phyloP scores from a whole-genome alignment of 306 rosid genomes.

The Dicorynia guianensis region DNA sequence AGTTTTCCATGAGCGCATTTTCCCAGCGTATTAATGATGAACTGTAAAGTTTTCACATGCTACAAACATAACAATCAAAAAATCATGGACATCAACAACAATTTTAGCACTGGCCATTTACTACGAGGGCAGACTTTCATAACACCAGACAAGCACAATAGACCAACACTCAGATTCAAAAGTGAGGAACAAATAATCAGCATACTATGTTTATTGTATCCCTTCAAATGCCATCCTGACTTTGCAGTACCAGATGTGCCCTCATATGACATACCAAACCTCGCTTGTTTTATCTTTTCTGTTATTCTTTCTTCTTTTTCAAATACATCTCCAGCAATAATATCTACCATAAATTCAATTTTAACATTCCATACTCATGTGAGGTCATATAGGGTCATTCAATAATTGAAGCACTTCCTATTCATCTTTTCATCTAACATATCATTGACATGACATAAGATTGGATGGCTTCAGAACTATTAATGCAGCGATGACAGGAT shows the following conservation, averaged over 20 bases:
- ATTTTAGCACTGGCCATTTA: background rate
- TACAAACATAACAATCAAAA: background rate
- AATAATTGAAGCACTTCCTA: background rate
- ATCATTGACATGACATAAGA: conserved; percentile 19
- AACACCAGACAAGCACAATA: background rate
- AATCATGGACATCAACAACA: too few relatives aligned
- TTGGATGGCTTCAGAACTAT: too few relatives aligned
- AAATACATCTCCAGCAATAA: conserved; percentile 17
- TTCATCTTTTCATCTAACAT: conserved; percentile 35
- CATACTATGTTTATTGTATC: conserved; percentile 14
- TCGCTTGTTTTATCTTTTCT: background rate
- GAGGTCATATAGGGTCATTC: background rate
- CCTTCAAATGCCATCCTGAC: conserved; percentile 11
- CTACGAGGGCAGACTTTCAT: background rate
- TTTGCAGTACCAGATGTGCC: conserved; percentile 14
- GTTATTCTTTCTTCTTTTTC: background rate
- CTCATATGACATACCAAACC: conserved; percentile 23
- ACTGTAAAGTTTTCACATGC: background rate
- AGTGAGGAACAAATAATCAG: conserved; percentile 6
- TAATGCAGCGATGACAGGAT: too few relatives aligned
- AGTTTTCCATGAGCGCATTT: background rate
- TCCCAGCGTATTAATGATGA: background rate
- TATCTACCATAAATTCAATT: conserved; percentile 25
- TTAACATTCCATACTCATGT: conserved; percentile 27
- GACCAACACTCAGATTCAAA: conserved; percentile 5